Conservation (phyloP, 768 basidiomycete genomes). For the Pilatotrama ljubarskyi region DNA sequence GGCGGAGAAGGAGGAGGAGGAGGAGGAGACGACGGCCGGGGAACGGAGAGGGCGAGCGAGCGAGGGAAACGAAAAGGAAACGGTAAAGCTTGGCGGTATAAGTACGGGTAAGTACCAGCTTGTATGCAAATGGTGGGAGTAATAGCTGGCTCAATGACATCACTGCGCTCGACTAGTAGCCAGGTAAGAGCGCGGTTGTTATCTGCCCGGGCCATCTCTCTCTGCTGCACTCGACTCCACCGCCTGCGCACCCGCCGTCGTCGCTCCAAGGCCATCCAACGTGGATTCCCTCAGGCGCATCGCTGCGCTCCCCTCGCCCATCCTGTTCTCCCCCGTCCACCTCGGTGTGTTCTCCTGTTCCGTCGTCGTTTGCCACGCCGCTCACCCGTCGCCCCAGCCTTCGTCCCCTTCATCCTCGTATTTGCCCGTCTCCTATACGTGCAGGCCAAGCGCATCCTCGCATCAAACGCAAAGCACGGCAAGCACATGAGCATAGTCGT, state of each 20-base stretch:
- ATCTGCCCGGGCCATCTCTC: not conserved
- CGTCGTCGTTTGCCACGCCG: not conserved
- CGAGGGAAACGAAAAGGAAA: conserved; percentile 16
- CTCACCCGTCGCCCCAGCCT: conserved; percentile 6
- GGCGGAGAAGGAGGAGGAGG: conserved; percentile 3
- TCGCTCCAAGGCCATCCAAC: not conserved
- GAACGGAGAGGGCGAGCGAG: conserved; percentile 6
- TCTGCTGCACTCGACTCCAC: not conserved
- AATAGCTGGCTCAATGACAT: conserved; percentile 9
- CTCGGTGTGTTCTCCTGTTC: conserved; percentile 19
- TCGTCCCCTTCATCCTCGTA: conserved; percentile 31
- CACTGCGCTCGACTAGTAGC: not conserved
- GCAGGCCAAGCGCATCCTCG: conserved; percentile 27
- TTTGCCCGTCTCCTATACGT: conserved; percentile 31
- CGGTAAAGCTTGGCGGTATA: not conserved
- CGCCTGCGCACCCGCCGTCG: not conserved
- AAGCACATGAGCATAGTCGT: conserved; percentile 41
- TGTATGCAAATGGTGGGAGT: not conserved
- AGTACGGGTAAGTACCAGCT: not conserved
- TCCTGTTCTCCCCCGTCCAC: conserved; percentile 25
- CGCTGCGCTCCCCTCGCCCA: conserved; percentile 14
- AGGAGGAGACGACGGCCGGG: conserved; percentile 11
- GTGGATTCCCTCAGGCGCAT: conserved; percentile 15
- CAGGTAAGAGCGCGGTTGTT: not conserved
- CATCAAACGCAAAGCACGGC: conserved; percentile 1